Evolutionary conservation across 805 yeast species (phyloP), one percentile per base, ranked within the genome.

Genomic region (Spathaspora girioi): DNA sequence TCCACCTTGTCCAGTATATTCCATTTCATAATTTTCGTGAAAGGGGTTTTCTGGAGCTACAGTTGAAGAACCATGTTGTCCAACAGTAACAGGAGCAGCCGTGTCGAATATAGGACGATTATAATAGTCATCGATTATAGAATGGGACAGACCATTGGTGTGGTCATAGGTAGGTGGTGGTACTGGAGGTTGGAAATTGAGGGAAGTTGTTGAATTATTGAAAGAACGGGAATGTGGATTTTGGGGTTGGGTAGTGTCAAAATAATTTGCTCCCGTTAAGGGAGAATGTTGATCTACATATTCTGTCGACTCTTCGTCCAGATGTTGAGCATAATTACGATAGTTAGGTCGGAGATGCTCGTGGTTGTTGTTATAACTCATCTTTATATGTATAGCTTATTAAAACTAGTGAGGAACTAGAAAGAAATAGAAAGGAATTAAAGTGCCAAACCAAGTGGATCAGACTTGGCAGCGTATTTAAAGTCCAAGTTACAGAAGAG

Each of bases 1-100:
- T 23, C 26, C 26, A 4, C 26, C 23, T 27, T 38, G 31, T 18
- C 48, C 46, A 8, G 50, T 45, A 15, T 50, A 48, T 27, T 53
- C 49, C 55, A 53, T 53, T 43, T 53, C 55, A 45, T 53, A 53
- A 40, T 29, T 45, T 42, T 51, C 23, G 44, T 20, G 38, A 51
- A 51, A 7, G 51, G 53, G 47, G 51, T 53, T n/a, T 41, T 48
- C 50, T 7, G 44, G 43, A n/a, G 31, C 14, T 18, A 19, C 45
- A 7, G 18, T n/a, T 7, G 43, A n/a, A 45, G 26, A 10, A 29
- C 5, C 32, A 8, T 4, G 32, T 18, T 15, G 20, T 35, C 15
- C 17, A 35, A 5, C 10, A n/a, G 8, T 38, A 10, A 4, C 15
- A 14, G n/a, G n/a, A n/a, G 18, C n/a, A 12, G 32, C 12, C 12